phyloP scores from a whole-genome alignment of 2,329 filamentous ascomycete genomes.

The Sclerotinia trifoliorum region DNA sequence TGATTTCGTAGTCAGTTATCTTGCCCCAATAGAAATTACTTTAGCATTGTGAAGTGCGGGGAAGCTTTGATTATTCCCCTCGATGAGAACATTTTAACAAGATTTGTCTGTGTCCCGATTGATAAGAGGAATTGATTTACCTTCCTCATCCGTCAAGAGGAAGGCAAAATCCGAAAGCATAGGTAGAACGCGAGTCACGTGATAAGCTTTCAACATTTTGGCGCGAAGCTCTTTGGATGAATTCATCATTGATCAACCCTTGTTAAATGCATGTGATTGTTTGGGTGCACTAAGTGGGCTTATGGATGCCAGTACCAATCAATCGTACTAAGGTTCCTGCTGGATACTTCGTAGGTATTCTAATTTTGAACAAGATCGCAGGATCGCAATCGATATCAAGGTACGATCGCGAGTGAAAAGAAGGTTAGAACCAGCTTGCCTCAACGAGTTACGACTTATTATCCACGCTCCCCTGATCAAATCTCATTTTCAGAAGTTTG shows the following conservation, averaged over 20 bases:
- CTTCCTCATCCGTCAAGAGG: not conserved
- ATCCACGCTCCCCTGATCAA: slow-evolving; percentile 10
- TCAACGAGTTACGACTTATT: not conserved
- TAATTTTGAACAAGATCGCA: slow-evolving; percentile 12
- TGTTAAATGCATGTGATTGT: slow-evolving; percentile 17
- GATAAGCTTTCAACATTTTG: not conserved
- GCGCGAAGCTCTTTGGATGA: not conserved
- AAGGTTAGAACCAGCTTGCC: slow-evolving; percentile 5
- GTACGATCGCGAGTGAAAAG: slow-evolving; percentile 2
- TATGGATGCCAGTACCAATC: slow-evolving; percentile 17
- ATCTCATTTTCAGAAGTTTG: slow-evolving; percentile 3
- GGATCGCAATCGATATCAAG: slow-evolving; percentile 9
- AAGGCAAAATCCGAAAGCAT: not conserved
- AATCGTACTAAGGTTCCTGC: too few species aligned
- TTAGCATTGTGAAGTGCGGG: slow-evolving; percentile 3
- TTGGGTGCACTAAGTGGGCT: slow-evolving; percentile 18
- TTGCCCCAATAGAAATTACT: not conserved
- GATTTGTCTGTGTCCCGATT: not conserved
- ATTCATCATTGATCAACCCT: not conserved
- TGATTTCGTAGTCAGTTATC: not conserved
- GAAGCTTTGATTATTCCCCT: not conserved
- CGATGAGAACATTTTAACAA: not conserved
- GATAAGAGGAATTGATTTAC: slow-evolving; percentile 7
- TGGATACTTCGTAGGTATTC: not conserved
- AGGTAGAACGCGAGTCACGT: not conserved